A percentile compares a stretch with the other conserved stretches of the same genome.
Conservation (phyloP, 495 filamentous ascomycete genomes). For the Talaromyces ruber region DNA sequence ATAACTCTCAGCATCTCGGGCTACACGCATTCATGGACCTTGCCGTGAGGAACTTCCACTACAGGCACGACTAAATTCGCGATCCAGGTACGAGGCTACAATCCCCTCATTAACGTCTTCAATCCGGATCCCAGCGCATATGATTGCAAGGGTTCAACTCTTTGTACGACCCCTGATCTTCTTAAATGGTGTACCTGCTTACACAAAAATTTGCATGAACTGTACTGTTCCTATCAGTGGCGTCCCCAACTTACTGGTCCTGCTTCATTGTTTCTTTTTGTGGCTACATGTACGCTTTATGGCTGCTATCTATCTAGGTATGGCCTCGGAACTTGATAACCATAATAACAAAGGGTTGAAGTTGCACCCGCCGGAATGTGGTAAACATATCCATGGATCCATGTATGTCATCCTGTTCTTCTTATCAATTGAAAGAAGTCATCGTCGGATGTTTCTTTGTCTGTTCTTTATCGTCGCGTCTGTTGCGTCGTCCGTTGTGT, state of each 20-base stretch:
- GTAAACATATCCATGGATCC: background rate
- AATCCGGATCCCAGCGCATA: no score
- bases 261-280: background rate
- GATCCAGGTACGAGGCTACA: no score
- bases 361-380: background rate
- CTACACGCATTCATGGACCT: no score
- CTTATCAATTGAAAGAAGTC: background rate
- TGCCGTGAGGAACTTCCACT: no score
- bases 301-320: background rate
- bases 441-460: background rate
- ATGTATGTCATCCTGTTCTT: background rate
- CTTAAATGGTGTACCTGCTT: no score
- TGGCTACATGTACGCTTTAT: background rate
- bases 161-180: no score
- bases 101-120: no score
- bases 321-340: background rate
- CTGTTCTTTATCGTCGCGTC: background rate
- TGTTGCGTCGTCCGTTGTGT: background rate
- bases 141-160: no score
- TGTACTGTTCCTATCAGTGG: background rate
- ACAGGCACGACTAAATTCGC: no score
- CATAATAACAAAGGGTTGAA: background rate
- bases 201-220: background rate
- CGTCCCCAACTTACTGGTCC: no score
- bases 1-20: no score